Base-by-base conservation (phyloP, 352 stramenopile species). In the Thalassiosira mediterranea region DNA sequence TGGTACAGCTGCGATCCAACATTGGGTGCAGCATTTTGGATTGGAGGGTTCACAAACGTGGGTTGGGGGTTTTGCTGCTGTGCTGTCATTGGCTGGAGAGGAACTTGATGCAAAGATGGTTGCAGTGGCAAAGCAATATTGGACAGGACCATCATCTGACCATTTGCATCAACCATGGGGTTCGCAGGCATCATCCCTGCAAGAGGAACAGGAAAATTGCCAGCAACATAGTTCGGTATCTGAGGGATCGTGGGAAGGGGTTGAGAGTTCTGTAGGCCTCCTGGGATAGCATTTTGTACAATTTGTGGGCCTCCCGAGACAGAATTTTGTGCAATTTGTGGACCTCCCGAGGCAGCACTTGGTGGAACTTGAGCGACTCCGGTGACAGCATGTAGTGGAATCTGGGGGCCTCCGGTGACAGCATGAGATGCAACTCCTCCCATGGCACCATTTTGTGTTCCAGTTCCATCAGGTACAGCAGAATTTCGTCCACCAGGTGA, bases 91-190 rank as follows among this genome's bases (percentile, higher is more conserved):
- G 57, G 59, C 38, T 76, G 21, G 3, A 57, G 51, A 21, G 17
- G 58, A 13, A 31, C 7, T 8, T 26, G 58, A 4, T 67, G 56
- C 17, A 65, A 1, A 26, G 37, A 57, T 17, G 29, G 13, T 49
- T 76, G 66, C 40, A 56, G 37, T 19, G 70, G 51, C 2, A 61
- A 19, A 34, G 66, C 15, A 1, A 48, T 49, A 31, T 71, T 61
- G 15, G 68, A 72, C 21, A 77, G 31, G 3, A 56, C 13, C 21
- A 67, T 34, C 13, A 72, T 48, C 15, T 81, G 56, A 26, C 60
- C 60, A 59, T 72, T 81, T 13, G 61, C 53, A 57, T 81, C 72
- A 48, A 73, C 31, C 19, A 65, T 31, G 29, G 56, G 38, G 11
- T 54, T 32, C 19, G 54, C 7, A 23, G 48, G 49, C 11, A 65